Conservation (phyloP, 2,329 filamentous ascomycete species). For the Emericellopsis atlantica region DNA sequence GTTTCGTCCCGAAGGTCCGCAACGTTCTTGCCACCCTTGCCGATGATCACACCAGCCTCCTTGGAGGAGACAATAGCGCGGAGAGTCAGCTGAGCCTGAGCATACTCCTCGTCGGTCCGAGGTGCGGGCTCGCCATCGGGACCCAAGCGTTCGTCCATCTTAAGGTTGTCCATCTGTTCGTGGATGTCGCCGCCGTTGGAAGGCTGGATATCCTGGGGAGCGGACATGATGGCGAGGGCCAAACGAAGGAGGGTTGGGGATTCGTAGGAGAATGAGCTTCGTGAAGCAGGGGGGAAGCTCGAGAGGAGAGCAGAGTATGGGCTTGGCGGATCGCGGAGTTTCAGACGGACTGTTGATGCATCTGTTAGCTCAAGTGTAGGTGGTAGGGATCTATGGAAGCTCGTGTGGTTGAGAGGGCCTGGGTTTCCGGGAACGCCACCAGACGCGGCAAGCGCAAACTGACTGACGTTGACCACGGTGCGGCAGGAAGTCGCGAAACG, state of each 20-base stretch:
- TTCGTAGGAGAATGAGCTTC: no score
- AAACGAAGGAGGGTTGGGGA: background rate
- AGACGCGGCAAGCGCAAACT: no score
- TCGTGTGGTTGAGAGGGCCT: no score
- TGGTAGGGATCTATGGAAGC: no score
- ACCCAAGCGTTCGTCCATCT: slow-evolving; percentile 52
- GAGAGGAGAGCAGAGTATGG: background rate
- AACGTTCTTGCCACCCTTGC: slow-evolving; percentile 97
- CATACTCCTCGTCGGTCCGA: slow-evolving; percentile 96
- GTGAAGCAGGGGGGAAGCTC: background rate
- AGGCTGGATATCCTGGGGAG: slow-evolving; percentile 42
- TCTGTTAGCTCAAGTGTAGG: no score
- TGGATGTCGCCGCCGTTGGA: slow-evolving; percentile 48
- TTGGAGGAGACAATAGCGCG: slow-evolving; percentile 98
- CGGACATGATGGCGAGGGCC: slow-evolving; percentile 39
- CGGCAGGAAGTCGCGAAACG: no score
- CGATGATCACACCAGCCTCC: slow-evolving; percentile 97
- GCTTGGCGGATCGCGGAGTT: no score
- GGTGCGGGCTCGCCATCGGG: slow-evolving; percentile 68
- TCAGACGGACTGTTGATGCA: no score
- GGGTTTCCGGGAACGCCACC: no score
- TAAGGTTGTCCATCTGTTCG: slow-evolving; percentile 52
- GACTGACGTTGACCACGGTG: no score
- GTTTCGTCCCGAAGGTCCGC: slow-evolving; percentile 95
- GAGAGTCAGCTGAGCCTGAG: slow-evolving; percentile 80